Percentiles rank a stretch among this genome's conserved stretches.
phyloP scores from a whole-genome alignment of 805 yeast species.

The Metschnikowia vanudenii region DNA sequence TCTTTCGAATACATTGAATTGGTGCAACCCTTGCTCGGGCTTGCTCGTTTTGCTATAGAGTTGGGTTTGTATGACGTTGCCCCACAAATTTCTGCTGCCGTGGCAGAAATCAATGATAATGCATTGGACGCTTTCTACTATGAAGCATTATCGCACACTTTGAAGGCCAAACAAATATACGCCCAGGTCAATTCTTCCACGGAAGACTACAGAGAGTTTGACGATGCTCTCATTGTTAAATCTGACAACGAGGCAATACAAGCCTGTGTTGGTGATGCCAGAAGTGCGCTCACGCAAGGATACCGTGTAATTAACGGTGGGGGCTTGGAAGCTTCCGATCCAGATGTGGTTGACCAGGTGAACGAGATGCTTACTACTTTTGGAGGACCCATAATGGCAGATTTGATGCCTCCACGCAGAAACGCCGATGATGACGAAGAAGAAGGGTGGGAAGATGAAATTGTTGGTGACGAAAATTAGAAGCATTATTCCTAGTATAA shows the following conservation, averaged over 20 bases:
- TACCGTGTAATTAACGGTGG: slow-evolving; percentile 41
- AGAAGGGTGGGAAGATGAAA: slow-evolving; percentile 56
- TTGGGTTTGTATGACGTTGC: slow-evolving; percentile 68
- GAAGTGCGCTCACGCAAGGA: slow-evolving; percentile 44
- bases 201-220: slow-evolving; percentile 44
- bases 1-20: slow-evolving; percentile 56
- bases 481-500: background rate
- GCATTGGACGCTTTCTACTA: slow-evolving; percentile 79
- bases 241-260: slow-evolving; percentile 29
- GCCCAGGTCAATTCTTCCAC: slow-evolving; percentile 28
- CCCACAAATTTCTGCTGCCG: slow-evolving; percentile 57
- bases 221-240: slow-evolving; percentile 21
- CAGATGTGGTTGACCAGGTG: slow-evolving; percentile 58
- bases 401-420: slow-evolving; percentile 34
- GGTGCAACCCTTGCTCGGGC: slow-evolving; percentile 69
- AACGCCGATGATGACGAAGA: slow-evolving; percentile 31
- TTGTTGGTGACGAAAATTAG: slow-evolving; percentile 33
- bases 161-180: slow-evolving; percentile 35
- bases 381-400: slow-evolving; percentile 61
- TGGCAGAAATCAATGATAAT: slow-evolving; percentile 80
- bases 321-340: slow-evolving; percentile 47
- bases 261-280: slow-evolving; percentile 38
- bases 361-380: slow-evolving; percentile 48
- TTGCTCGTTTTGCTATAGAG: slow-evolving; percentile 76
- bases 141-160: slow-evolving; percentile 71